Conservation (phyloP, 768 basidiomycete genomes). For the Polyporus arcularius region DNA sequence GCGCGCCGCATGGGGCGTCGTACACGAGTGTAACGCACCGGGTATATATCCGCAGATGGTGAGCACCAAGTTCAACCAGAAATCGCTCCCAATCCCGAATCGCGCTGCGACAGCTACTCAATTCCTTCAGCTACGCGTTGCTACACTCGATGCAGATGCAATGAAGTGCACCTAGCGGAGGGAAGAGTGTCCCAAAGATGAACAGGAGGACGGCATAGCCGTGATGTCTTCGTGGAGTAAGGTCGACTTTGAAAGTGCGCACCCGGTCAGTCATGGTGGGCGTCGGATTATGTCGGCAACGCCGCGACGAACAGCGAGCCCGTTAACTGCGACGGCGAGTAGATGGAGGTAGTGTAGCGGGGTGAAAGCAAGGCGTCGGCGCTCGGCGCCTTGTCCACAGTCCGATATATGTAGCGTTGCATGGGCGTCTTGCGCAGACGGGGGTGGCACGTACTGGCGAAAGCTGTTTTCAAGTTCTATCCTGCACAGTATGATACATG, state of each 20-base stretch:
- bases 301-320: background rate
- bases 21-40: constrained; percentile 43
- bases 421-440: no score
- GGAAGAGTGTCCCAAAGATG: constrained; percentile 86
- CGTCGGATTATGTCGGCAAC: background rate
- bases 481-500: no score
- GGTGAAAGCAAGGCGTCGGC: background rate
- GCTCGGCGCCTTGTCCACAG: no score
- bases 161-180: constrained; percentile 71
- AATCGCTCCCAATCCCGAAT: constrained; percentile 89
- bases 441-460: no score
- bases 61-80: constrained; percentile 85
- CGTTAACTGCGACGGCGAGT: background rate
- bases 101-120: constrained; percentile 84
- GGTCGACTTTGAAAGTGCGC: constrained; percentile 47
- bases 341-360: background rate
- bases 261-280: constrained; percentile 15
- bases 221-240: constrained; percentile 75
- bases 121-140: constrained; percentile 1
- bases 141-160: background rate
- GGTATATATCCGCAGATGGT: constrained; percentile 94
- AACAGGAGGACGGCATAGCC: constrained; percentile 82
- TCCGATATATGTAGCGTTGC: no score
- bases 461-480: no score
- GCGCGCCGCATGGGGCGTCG: background rate